Evolutionary conservation across 495 filamentous ascomycete genomes (phyloP).

Genomic region (Peziza echinospora): DNA sequence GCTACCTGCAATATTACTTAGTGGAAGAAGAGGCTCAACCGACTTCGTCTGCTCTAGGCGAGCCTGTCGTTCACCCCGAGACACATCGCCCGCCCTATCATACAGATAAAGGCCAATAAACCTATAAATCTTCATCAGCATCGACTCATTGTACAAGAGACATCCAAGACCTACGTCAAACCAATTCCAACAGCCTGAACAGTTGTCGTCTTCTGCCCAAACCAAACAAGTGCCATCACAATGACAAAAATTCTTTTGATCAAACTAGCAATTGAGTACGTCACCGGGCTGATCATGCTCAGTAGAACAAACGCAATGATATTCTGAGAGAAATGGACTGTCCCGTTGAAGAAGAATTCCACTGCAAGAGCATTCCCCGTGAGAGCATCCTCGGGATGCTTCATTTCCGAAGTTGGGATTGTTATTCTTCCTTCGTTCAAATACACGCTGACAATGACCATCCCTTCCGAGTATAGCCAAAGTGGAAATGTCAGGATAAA

Average conservation of each 20-base stretch:
- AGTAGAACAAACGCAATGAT: slow-evolving; percentile 84
- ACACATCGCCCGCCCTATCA: slow-evolving; percentile 70
- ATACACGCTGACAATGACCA: slow-evolving; percentile 51
- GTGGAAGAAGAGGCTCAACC: slow-evolving; percentile 46
- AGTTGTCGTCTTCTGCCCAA: slow-evolving; percentile 63
- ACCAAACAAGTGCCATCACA: slow-evolving; percentile 86
- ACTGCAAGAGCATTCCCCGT: slow-evolving; percentile 31
- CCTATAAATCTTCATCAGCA: slow-evolving; percentile 4
- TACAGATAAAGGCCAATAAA: slow-evolving; percentile 91
- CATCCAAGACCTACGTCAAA: slow-evolving; percentile 33
- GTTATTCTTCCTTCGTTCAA: slow-evolving; percentile 36
- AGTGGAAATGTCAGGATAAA: slow-evolving; percentile 80
- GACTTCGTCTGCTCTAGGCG: slow-evolving; percentile 35
- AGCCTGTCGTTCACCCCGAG: slow-evolving; percentile 53
- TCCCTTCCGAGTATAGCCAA: slow-evolving; percentile 81
- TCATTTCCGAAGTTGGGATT: slow-evolving; percentile 35
- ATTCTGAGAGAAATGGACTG: slow-evolving; percentile 91
- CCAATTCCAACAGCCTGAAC: slow-evolving; percentile 67
- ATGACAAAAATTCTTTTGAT: slow-evolving; percentile 98
- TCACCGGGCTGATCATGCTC: slow-evolving; percentile 81
- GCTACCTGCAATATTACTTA: slow-evolving; percentile 25
- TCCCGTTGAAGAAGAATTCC: slow-evolving; percentile 91
- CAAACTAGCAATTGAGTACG: slow-evolving; percentile 84
- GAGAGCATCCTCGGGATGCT: slow-evolving; percentile 38
- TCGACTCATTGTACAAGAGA: not conserved